Evolutionary conservation across 768 basidiomycete species (phyloP).

Genomic region (Hemileccinum impolitum): DNA sequence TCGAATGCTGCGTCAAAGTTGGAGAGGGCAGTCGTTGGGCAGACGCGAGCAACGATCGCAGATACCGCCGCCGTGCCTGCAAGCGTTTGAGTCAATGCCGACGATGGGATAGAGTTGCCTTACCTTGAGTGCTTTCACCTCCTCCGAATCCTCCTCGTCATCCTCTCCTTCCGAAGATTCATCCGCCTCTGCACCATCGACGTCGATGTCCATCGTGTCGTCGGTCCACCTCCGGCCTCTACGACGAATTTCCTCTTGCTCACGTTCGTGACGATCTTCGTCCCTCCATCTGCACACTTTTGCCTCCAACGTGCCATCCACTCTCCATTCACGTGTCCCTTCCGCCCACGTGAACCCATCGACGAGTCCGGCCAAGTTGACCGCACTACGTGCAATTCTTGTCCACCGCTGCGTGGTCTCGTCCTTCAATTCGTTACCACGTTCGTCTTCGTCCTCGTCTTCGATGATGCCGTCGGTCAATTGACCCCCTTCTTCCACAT

Average conservation of each 20-base stretch:
- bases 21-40: constrained; percentile 31
- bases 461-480: constrained; percentile 78
- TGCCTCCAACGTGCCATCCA: constrained; percentile 61
- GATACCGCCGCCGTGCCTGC: constrained; percentile 71
- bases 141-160: constrained; percentile 65
- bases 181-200: constrained; percentile 46
- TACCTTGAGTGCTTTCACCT: constrained; percentile 82
- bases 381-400: constrained; percentile 65
- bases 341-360: constrained; percentile 72
- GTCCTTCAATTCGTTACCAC: constrained; percentile 18
- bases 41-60: constrained; percentile 63
- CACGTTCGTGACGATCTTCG: constrained; percentile 62
- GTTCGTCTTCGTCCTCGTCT: constrained; percentile 60
- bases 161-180: constrained; percentile 48
- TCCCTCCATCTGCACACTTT: constrained; percentile 70
- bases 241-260: constrained; percentile 65
- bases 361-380: constrained; percentile 64
- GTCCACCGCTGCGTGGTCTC: constrained; percentile 66
- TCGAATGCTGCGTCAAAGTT: constrained; percentile 27
- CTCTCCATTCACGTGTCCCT: constrained; percentile 56
- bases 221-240: constrained; percentile 61
- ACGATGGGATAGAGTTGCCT: constrained; percentile 8
- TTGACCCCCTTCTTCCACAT: constrained; percentile 53
- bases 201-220: constrained; percentile 71
- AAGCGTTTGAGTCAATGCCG: constrained; percentile 7